These are phyloP conservation scores for Colletotrichum melonis DNA, from an alignment of 2,329 filamentous ascomycete species.

Conservation along the genomic window DNA sequence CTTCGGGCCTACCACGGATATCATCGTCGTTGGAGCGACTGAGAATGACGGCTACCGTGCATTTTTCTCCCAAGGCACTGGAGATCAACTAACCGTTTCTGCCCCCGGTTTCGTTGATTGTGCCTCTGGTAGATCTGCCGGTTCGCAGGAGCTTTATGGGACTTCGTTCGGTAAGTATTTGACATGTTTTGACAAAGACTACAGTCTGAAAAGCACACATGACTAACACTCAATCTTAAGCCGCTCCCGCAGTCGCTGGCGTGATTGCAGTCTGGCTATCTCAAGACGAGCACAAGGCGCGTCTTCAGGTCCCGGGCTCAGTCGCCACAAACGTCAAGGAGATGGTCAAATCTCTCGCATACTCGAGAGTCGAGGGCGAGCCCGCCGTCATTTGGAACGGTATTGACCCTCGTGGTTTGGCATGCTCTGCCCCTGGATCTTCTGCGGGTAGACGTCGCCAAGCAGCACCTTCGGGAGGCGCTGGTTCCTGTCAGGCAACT, in stretches of 20 bases:
- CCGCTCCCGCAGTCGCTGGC: constrained; percentile 7
- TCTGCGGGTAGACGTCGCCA: not conserved
- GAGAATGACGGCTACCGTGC: not conserved
- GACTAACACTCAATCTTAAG: not conserved
- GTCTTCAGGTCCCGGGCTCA: constrained; percentile 7
- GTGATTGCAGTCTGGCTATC: constrained; percentile 28
- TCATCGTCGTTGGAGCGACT: constrained; percentile 26
- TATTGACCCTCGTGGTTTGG: constrained; percentile 3
- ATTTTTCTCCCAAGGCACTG: constrained; percentile 8
- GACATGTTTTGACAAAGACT: too few species aligned
- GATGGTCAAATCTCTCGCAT: constrained; percentile 12
- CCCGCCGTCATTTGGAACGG: constrained; percentile 24
- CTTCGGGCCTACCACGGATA: constrained; percentile 1
- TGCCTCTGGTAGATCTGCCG: not conserved
- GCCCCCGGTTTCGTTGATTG: not conserved
- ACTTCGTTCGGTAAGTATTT: constrained; percentile 5
- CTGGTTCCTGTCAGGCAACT: not conserved
- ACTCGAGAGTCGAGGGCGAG: not conserved
- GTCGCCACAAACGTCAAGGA: constrained; percentile 19
- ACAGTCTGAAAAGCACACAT: too few species aligned
- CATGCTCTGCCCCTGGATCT: not conserved
- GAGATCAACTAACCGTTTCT: constrained; percentile 7
- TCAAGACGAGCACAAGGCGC: not conserved
- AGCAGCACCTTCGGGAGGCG: not conserved
- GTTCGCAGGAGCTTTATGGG: not conserved